A percentile compares a stretch with the other conserved stretches of the same genome.
phyloP scores from a whole-genome alignment of 1,284 basidiomycete species.

The Fomitopsis pinicola region DNA sequence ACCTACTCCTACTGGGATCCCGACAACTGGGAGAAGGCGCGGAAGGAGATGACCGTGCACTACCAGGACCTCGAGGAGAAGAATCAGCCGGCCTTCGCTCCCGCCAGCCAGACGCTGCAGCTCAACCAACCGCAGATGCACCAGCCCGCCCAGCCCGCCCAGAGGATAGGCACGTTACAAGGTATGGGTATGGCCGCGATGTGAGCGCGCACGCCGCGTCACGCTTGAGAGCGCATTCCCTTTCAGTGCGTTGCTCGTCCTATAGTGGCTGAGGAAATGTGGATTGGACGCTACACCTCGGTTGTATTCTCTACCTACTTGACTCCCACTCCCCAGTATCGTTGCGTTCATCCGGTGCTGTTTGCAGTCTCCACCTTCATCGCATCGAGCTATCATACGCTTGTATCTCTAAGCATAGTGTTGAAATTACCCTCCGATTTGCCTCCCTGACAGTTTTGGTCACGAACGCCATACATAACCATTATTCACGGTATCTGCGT shows the following conservation, averaged over 20 bases:
- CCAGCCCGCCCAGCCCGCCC: constrained; percentile 27
- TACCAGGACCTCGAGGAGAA: constrained; percentile 89
- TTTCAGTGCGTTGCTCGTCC: background rate
- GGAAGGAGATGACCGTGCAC: constrained; percentile 83
- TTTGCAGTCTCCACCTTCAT: constrained; percentile 10
- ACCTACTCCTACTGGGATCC: constrained; percentile 92
- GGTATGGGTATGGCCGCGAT: constrained; percentile 33
- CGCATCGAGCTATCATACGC: constrained; percentile 27
- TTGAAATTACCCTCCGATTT: constrained; percentile 17
- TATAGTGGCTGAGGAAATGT: background rate
- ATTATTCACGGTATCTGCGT: background rate
- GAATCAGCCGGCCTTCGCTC: constrained; percentile 56
- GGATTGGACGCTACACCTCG: constrained; percentile 11
- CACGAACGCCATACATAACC: background rate
- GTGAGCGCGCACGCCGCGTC: constrained; percentile 16
- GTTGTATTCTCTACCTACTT: constrained; percentile 6
- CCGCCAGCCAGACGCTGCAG: constrained; percentile 48
- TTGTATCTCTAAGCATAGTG: constrained; percentile 34
- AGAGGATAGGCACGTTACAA: constrained; percentile 28
- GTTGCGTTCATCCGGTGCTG: constrained; percentile 6
- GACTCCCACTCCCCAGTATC: constrained; percentile 10
- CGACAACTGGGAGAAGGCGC: constrained; percentile 82
- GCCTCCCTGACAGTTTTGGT: background rate
- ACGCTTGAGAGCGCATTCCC: background rate
- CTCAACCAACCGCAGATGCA: constrained; percentile 34